Evolutionary conservation across 331 rosid genomes (phyloP).

Genomic region (Malus hybrid): DNA sequence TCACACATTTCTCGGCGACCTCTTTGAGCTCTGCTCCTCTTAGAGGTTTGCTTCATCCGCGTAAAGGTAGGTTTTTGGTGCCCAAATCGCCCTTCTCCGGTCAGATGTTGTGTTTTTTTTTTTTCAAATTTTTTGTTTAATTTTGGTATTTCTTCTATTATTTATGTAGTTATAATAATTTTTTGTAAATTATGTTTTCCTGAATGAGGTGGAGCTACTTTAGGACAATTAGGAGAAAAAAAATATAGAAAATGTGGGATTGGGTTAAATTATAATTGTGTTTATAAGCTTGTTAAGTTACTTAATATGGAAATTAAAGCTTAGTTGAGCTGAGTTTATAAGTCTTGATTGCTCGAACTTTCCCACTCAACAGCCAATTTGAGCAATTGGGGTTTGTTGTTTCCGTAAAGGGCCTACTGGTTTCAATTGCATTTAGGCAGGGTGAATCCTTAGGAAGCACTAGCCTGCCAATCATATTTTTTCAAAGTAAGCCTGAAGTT

Average conservation of each 20-base stretch:
- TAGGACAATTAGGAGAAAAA: slow-evolving; percentile 11
- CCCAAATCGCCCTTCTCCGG: too few species aligned
- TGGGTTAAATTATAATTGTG: slow-evolving; percentile 21
- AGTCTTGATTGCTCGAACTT: background rate
- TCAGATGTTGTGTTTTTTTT: too few species aligned
- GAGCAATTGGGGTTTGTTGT: background rate
- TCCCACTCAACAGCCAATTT: background rate
- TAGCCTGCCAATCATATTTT: background rate
- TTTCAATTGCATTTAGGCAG: background rate
- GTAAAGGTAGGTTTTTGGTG: too few species aligned
- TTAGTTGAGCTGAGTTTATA: background rate
- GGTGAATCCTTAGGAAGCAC: slow-evolving; percentile 7
- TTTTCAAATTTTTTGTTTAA: too few species aligned
- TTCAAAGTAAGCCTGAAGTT: background rate
- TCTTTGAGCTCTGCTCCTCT: too few species aligned
- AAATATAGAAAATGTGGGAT: slow-evolving; percentile 19
- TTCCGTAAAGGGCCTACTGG: background rate
- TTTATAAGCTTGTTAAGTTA: background rate
- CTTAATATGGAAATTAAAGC: background rate
- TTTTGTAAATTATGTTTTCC: too few species aligned
- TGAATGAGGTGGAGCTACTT: slow-evolving; percentile 18
- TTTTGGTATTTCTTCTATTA: background rate
- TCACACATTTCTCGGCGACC: too few species aligned
- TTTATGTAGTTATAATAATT: background rate
- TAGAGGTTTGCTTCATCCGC: too few species aligned